Base-by-base conservation (phyloP, 2,329 filamentous ascomycete genomes). In the Colletotrichum cuscutae region DNA sequence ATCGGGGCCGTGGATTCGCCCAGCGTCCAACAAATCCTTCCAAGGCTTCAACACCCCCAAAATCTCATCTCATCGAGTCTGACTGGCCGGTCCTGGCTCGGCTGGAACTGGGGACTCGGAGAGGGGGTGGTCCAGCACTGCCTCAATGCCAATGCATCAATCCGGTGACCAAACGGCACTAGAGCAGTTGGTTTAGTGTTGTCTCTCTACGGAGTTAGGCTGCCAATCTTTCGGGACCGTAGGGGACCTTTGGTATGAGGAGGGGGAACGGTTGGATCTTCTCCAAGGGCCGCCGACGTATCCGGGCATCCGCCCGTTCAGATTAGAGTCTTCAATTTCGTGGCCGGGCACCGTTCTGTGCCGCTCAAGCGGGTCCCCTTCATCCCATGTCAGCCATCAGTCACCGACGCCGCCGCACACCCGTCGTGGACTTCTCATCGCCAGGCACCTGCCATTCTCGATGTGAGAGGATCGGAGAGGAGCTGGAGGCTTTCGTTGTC, bases 121-220 rank as follows among this genome's bases (percentile, higher is more conserved):
- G 24, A 68, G 28, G 52, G 57, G 52, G 59, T 32, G 58, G 49
- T 28, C 28, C 42, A 72, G 70, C 70, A 72, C 70, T 69, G 70
- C 70, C 70, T 26, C 70, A 72, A 56, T 60, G 70, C 42, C 54
- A 72, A 65, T 70, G 54, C 65, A 37, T 70, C 60, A 56, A 60
- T 70, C 70, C 56, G 70, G 59, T 57, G 59, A 53, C 59, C 70
- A 49, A 49, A 60, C 59, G 24, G 49, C 37, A 56, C 68, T 60
- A 56, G 54, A 64, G 32, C 53, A 37, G 53, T 30, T 67, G 32
- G 46, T 24, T 52, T 42, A 63, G 28, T 37, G 46, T 49, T 54
- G 3, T 28, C 24, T 56, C 24, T 28, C 11, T 28, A 28, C 59
- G 65, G 54, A 46, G 63, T 28, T 54, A 62, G 46, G n/a, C 46